Base-by-base conservation (phyloP, 495 filamentous ascomycete genomes). In the Lophiostoma macrostomum region DNA sequence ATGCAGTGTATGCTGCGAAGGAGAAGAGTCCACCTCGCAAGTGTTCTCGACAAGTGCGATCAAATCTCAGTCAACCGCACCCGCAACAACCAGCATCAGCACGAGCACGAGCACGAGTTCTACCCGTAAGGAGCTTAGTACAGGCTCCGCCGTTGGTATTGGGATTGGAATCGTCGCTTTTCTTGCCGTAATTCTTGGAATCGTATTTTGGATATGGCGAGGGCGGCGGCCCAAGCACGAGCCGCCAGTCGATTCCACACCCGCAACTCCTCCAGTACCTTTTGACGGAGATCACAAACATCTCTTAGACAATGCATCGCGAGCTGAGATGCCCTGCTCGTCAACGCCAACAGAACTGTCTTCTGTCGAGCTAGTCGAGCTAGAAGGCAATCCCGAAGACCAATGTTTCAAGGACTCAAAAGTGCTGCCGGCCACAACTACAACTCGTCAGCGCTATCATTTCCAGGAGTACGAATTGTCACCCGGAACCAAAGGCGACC, bases 1-100 rank as follows among this genome's bases (percentile, higher is more conserved):
- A 19, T 63, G 60, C 60, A 58, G 47, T 28, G 53, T 54, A 1
- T 57, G 53, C 31, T 62, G 59, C 34, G 44, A 46, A 10, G 43
- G 29, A n/a, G n/a, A n/a, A n/a, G 13, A 20, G 5, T 18, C 11
- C 38, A 20, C 8, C 27, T 27, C 19, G 12, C 11, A 27, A 8
- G 3, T 30, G 30, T 4, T 1, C 4, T n/a, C 48, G 25, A 43
- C 16, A 16, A 46, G 20, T 28, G 22, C 48, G 16, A 28, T 6
- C 36, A 24, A 10, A 19, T 27, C 20, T 14, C 20, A 14, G 7
- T 13, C n/a, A n/a, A n/a, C n/a, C 29, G 28, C 47, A 3, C 14
- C 20, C 22, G n/a, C 29, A 30, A 45, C 45, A 18, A 19, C 42
- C 8, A 48, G 38, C 25, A 13, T 49, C 11, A 53, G 24, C 2